A percentile compares a stretch with the other conserved stretches of the same genome.
Evolutionary conservation across 352 stramenopile genomes (phyloP).

Genomic region (Pythium dissimile): DNA sequence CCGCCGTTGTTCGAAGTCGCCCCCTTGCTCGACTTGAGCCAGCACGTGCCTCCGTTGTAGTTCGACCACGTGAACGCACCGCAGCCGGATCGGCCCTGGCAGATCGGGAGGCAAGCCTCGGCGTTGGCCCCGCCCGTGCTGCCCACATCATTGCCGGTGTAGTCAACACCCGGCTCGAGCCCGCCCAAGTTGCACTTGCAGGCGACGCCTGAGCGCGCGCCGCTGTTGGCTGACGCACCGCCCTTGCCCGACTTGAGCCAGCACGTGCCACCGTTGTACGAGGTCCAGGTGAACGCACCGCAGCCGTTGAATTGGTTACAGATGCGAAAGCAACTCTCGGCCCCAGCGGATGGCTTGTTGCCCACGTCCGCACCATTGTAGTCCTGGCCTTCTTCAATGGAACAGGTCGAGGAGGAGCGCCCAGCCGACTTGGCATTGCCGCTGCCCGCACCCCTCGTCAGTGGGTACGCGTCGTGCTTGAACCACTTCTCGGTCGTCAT

Average conservation of each 20-base stretch:
- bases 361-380: slow-evolving; percentile 10
- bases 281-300: slow-evolving; percentile 29
- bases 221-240: not conserved
- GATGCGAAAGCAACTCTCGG: slow-evolving; percentile 5
- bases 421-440: no score
- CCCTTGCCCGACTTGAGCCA: slow-evolving; percentile 17
- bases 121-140: not conserved
- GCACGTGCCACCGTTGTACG: slow-evolving; percentile 28
- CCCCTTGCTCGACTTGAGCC: slow-evolving; percentile 9
- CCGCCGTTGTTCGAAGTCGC: not conserved
- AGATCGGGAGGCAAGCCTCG: slow-evolving; percentile 4
- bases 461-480: slow-evolving; percentile 22
- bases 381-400: slow-evolving; percentile 11
- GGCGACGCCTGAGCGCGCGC: slow-evolving; percentile 1
- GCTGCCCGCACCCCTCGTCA: no score
- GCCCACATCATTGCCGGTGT: slow-evolving; percentile 19
- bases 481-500: slow-evolving; percentile 17
- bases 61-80: slow-evolving; percentile 29
- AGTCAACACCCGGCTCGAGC: slow-evolving; percentile 10
- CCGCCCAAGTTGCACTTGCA: slow-evolving; percentile 14
- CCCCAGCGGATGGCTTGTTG: not conserved
- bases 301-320: not conserved
- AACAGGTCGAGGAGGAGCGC: not conserved
- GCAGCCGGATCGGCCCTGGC: not conserved
- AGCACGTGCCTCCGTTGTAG: slow-evolving; percentile 30